phyloP scores from a whole-genome alignment of 2,329 filamentous ascomycete species.

The Hypocreales sp. region DNA sequence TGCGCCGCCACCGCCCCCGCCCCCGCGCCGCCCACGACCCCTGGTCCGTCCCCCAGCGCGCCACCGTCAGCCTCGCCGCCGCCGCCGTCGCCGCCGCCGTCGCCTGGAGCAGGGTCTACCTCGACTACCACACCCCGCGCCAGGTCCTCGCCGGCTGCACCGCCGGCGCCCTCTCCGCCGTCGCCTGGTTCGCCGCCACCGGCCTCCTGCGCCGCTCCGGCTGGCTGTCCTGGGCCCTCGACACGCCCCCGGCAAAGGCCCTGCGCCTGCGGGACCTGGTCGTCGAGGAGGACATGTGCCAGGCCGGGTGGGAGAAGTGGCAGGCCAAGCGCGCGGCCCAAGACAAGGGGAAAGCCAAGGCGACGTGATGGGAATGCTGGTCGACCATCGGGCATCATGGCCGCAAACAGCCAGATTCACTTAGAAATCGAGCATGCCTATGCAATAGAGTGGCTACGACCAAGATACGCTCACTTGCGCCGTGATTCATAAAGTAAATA shows the following conservation, averaged over 20 bases:
- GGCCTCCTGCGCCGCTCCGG: constrained; percentile 50
- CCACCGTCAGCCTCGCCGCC: constrained; percentile 35
- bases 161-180: constrained; percentile 55
- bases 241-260: constrained; percentile 45
- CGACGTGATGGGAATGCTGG: constrained; percentile 6
- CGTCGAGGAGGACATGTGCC: constrained; percentile 72
- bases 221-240: constrained; percentile 56
- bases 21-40: constrained; percentile 20
- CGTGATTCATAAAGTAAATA: too few relatives aligned
- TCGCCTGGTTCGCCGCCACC: constrained; percentile 67
- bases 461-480: too few relatives aligned
- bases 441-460: too few relatives aligned
- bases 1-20: constrained; percentile 58
- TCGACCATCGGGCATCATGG: too few relatives aligned
- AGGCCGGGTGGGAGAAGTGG: constrained; percentile 92
- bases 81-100: constrained; percentile 50
- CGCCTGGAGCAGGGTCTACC: constrained; percentile 70
- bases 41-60: constrained; percentile 45
- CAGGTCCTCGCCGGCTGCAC: constrained; percentile 72
- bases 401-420: too few relatives aligned
- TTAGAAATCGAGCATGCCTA: too few relatives aligned
- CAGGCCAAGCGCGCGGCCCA: constrained; percentile 36
- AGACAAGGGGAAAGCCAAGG: constrained; percentile 20
- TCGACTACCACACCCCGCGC: constrained; percentile 79
- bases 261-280: constrained; percentile 71